Evolutionary conservation across 1,284 basidiomycete genomes (phyloP).

Genomic region (Trichosporon sp.): DNA sequence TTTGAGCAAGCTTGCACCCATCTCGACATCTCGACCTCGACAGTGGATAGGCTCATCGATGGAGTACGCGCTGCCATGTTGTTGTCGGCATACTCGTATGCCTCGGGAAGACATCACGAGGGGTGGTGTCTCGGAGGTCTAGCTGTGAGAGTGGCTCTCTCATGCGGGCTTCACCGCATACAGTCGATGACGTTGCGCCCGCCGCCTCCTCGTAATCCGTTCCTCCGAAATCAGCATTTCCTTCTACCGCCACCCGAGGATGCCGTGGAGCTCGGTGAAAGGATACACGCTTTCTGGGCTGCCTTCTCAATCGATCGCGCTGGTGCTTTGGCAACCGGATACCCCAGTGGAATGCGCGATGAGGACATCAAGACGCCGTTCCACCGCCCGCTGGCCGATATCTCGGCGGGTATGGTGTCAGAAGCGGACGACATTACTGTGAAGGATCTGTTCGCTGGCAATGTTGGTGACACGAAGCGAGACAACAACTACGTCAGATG

Average conservation of each 20-base stretch:
- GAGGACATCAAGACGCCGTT: slow-evolving; percentile 43
- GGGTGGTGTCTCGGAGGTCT: slow-evolving; percentile 38
- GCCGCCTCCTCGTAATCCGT: slow-evolving; percentile 22
- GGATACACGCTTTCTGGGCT: slow-evolving; percentile 44
- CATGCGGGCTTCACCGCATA: slow-evolving; percentile 42
- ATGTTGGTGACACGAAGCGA: slow-evolving; percentile 11
- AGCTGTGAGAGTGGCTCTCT: slow-evolving; percentile 33
- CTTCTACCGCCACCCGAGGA: slow-evolving; percentile 40
- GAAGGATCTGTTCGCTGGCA: slow-evolving; percentile 31
- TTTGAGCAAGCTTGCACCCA: slow-evolving; percentile 32
- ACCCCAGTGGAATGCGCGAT: slow-evolving; percentile 31
- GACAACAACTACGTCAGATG: slow-evolving; percentile 26
- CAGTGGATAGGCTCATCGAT: slow-evolving; percentile 40
- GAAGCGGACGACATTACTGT: slow-evolving; percentile 35
- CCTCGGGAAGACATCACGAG: slow-evolving; percentile 40
- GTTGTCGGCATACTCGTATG: slow-evolving; percentile 35
- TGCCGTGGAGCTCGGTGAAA: slow-evolving; percentile 39
- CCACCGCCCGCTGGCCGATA: slow-evolving; percentile 29
- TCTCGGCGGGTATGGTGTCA: slow-evolving; percentile 32
- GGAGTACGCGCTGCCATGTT: slow-evolving; percentile 38
- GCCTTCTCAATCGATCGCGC: slow-evolving; percentile 37
- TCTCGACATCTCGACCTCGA: slow-evolving; percentile 33
- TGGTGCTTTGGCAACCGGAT: slow-evolving; percentile 36
- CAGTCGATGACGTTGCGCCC: slow-evolving; percentile 25
- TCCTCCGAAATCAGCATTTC: slow-evolving; percentile 31